Percentiles rank a stretch among this genome's conserved stretches.
Evolutionary conservation across 202 grass and related monocot genomes (phyloP).

Genomic region (Bolboschoenoplectus hybrid): DNA sequence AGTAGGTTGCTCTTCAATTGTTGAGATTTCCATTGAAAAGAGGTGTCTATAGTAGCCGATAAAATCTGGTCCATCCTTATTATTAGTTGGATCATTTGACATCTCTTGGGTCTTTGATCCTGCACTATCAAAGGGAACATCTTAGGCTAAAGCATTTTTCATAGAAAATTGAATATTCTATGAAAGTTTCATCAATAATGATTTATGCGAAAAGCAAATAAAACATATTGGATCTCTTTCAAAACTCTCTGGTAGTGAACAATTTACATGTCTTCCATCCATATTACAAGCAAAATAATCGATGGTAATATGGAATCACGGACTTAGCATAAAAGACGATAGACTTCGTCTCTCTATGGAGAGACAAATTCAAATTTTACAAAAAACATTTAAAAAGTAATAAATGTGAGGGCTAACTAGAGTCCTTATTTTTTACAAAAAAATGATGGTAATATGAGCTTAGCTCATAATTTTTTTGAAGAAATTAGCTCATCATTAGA

Average conservation of each 20-base stretch:
- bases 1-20: neutral
- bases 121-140: constrained; percentile 1
- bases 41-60: constrained; percentile 24
- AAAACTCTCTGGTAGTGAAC: neutral
- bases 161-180: neutral
- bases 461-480: too few relatives aligned
- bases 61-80: constrained; percentile 30
- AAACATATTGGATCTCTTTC: neutral
- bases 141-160: neutral
- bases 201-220: neutral
- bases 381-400: too few relatives aligned
- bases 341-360: too few relatives aligned
- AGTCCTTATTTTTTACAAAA: too few relatives aligned
- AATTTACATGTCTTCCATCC: neutral
- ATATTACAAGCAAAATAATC: too few relatives aligned
- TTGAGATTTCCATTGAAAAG: neutral
- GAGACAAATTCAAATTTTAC: too few relatives aligned
- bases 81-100: constrained; percentile 28
- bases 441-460: too few relatives aligned
- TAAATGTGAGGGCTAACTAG: too few relatives aligned
- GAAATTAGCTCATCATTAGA: too few relatives aligned
- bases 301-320: too few relatives aligned
- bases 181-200: neutral
- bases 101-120: constrained; percentile 1
- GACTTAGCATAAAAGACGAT: too few relatives aligned